These are phyloP conservation scores for Pseudomonodictys pantanalensis DNA, from an alignment of 495 filamentous ascomycete species.

Conservation along the genomic window DNA sequence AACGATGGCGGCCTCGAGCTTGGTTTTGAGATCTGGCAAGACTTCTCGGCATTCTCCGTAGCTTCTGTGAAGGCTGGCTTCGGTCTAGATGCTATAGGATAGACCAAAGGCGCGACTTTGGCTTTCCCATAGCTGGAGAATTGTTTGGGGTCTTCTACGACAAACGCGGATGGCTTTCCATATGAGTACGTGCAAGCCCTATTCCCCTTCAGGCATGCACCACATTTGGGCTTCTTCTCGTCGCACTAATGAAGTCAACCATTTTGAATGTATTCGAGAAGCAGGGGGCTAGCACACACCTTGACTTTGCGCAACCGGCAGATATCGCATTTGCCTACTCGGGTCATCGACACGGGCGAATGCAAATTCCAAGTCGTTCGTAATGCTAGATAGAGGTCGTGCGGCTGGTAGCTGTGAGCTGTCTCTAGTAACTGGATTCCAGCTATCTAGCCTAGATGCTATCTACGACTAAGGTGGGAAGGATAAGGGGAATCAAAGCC, in stretches of 20 bases:
- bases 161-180: neutral
- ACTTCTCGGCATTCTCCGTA: neutral
- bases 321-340: conserved; percentile 8
- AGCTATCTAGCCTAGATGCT: too few relatives aligned
- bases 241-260: neutral
- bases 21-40: neutral
- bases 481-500: too few relatives aligned
- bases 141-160: conserved; percentile 7
- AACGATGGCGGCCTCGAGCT: neutral
- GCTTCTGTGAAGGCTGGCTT: neutral
- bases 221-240: conserved; percentile 10
- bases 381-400: too few relatives aligned
- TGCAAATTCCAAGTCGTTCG: too few relatives aligned
- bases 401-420: too few relatives aligned
- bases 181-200: conserved; percentile 8
- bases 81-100: neutral
- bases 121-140: conserved; percentile 3
- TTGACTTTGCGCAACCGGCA: conserved; percentile 18
- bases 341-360: too few relatives aligned
- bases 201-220: neutral
- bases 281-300: neutral
- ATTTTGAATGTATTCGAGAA: neutral
- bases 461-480: too few relatives aligned
- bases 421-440: too few relatives aligned
- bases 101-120: neutral